phyloP scores from a whole-genome alignment of 345 rosid species.

The Ailanthus altissimus region DNA sequence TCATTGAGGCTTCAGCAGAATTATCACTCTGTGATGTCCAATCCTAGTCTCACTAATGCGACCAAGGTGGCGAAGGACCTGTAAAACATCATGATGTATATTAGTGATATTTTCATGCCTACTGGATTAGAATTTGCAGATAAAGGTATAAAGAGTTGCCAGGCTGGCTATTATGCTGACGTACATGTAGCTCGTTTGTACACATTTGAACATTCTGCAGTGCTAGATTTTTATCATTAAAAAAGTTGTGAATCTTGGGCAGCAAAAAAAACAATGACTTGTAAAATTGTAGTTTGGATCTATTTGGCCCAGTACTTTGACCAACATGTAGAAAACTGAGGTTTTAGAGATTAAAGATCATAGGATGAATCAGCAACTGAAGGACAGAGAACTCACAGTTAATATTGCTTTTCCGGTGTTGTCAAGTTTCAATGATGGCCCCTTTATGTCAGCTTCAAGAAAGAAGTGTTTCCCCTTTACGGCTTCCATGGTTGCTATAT shows the following conservation, averaged over 20 bases:
- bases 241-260: neutral
- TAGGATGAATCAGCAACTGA: neutral
- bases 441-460: slow-evolving; percentile 85
- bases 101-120: neutral
- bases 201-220: neutral
- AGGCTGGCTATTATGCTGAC: neutral
- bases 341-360: neutral
- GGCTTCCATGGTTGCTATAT: slow-evolving; percentile 62
- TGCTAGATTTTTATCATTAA: neutral
- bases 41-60: slow-evolving; percentile 76
- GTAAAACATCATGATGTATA: slow-evolving; percentile 24
- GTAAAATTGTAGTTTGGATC: neutral
- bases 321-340: neutral
- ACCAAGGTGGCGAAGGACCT: slow-evolving; percentile 95
- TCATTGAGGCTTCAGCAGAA: slow-evolving; percentile 70
- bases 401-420: slow-evolving; percentile 89
- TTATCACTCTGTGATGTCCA: slow-evolving; percentile 73
- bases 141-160: neutral
- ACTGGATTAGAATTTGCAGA: neutral
- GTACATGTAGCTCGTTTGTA: neutral
- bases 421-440: slow-evolving; percentile 85
- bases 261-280: neutral
- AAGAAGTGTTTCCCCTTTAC: slow-evolving; percentile 79
- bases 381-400: slow-evolving; percentile 52
- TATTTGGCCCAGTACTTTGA: neutral